phyloP scores from a whole-genome alignment of 371 early-diverging fungal species.

The Saksenaea oblongispora region DNA sequence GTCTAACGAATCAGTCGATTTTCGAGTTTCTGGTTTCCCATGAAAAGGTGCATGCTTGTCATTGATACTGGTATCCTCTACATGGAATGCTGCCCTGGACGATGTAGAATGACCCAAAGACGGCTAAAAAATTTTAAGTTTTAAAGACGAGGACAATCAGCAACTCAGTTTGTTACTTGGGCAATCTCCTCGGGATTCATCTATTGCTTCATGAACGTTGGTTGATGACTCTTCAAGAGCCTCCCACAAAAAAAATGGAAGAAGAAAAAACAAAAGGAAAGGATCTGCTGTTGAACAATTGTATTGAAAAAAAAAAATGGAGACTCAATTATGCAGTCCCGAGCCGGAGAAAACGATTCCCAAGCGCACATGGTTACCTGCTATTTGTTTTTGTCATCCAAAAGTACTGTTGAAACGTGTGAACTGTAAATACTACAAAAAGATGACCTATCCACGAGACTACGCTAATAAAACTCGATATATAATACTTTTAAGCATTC shows the following conservation, averaged over 20 bases:
- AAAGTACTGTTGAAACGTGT: too few species aligned
- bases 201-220: conserved; percentile 39
- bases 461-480: too few species aligned
- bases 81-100: conserved; percentile 6
- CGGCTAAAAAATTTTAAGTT: conserved; percentile 7
- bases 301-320: not conserved
- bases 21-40: not conserved
- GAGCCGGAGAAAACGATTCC: not conserved
- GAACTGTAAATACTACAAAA: too few species aligned
- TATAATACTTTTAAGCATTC: too few species aligned
- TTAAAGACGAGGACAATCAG: not conserved
- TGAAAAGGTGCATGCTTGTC: not conserved
- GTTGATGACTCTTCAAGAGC: conserved; percentile 4
- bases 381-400: too few species aligned
- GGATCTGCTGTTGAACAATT: not conserved
- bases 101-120: conserved; percentile 19
- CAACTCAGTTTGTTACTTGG: conserved; percentile 17
- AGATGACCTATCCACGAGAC: too few species aligned
- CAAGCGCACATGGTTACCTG: too few species aligned
- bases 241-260: conserved; percentile 13
- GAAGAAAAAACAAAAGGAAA: not conserved
- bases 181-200: conserved; percentile 41
- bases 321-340: not conserved
- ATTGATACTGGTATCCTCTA: not conserved
- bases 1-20: not conserved